Evolutionary conservation across 73 alveolate species (phyloP).

Genomic region (Symbiodinium natans): DNA sequence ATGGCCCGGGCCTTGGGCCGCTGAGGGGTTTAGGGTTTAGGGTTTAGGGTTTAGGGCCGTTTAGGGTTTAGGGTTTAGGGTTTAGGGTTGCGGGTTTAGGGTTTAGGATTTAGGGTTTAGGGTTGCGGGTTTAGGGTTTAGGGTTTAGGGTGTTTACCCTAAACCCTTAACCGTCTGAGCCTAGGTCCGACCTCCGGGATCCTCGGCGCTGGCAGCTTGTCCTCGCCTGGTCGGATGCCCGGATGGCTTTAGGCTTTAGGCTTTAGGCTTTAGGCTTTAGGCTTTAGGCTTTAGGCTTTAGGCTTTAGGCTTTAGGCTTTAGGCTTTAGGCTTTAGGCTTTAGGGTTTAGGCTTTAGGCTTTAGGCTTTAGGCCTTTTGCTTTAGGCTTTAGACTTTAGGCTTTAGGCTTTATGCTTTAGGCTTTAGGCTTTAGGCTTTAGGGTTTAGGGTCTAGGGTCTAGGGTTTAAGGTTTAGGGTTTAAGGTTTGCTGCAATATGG

Average conservation of each 20-base stretch:
- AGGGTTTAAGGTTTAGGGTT: too few relatives aligned
- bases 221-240: constrained; percentile 46
- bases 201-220: constrained; percentile 77
- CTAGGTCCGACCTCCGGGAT: constrained; percentile 47
- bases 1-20: not conserved
- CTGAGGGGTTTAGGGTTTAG: not conserved
- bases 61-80: not conserved
- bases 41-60: not conserved
- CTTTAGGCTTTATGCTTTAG: too few relatives aligned
- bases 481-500: too few relatives aligned
- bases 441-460: not conserved
- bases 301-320: not conserved
- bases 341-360: not conserved
- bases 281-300: not conserved
- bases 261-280: not conserved
- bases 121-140: not conserved
- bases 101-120: not conserved
- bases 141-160: too few relatives aligned
- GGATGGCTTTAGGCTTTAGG: not conserved
- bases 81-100: not conserved
- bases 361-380: not conserved
- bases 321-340: too few relatives aligned
- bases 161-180: too few relatives aligned
- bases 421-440: not conserved
- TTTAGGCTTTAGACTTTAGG: not conserved